Evolutionary conservation across 2,329 filamentous ascomycete genomes (phyloP).

Genomic region (Sclerotinia subarctica): DNA sequence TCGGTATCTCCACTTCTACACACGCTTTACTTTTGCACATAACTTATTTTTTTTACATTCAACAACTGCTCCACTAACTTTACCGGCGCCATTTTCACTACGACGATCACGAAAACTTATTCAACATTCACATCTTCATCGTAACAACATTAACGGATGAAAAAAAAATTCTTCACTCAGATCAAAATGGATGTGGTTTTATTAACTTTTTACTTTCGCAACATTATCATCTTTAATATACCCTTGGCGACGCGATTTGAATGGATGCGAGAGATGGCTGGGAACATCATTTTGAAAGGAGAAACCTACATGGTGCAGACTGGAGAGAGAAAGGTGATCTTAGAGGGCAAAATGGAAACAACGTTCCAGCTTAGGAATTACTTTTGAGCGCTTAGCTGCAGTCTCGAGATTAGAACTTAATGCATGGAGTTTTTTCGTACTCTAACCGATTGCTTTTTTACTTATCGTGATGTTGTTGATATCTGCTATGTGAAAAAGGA

Average conservation of each 20-base stretch:
- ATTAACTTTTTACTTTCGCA: constrained; percentile 1
- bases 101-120: constrained; percentile 11
- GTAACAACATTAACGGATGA: neutral
- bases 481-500: neutral
- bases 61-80: constrained; percentile 23
- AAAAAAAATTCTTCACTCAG: constrained; percentile 5
- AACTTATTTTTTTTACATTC: constrained; percentile 26
- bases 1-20: constrained; percentile 32
- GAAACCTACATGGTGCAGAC: neutral
- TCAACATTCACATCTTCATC: constrained; percentile 11
- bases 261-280: constrained; percentile 1
- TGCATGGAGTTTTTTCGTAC: neutral
- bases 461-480: neutral
- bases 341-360: neutral
- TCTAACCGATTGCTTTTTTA: neutral
- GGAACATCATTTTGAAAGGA: constrained; percentile 1
- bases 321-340: neutral
- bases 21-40: constrained; percentile 25
- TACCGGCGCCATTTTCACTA: neutral
- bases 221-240: constrained; percentile 11
- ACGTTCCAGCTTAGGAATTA: neutral
- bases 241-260: neutral
- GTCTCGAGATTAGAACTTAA: constrained; percentile 5
- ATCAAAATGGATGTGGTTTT: constrained; percentile 5
- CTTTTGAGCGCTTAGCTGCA: constrained; percentile 17